These are phyloP conservation scores for Coprinopsis cinerea DNA, from an alignment of 768 basidiomycete species.

Conservation along the genomic window DNA sequence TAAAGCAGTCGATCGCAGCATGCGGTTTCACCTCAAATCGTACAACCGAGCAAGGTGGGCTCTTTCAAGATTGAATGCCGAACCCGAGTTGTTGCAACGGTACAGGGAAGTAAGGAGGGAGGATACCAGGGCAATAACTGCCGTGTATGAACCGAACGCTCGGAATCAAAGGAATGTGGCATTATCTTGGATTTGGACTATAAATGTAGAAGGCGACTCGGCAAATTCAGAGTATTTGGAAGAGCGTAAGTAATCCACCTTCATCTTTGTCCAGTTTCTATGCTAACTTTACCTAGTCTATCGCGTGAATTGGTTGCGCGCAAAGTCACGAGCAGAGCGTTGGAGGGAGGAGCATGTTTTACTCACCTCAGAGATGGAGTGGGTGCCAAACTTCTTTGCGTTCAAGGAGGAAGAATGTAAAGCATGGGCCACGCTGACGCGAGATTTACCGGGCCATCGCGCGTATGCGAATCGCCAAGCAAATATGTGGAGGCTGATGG, in stretches of 20 bases:
- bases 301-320: constrained; percentile 3
- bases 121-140: constrained; percentile 4
- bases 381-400: not conserved
- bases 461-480: no score
- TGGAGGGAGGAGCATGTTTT: not conserved
- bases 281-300: no score
- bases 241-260: no score
- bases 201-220: not conserved
- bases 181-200: constrained; percentile 3
- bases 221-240: not conserved
- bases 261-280: no score
- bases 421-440: no score
- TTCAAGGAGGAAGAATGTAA: no score
- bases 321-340: not conserved
- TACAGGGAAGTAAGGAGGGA: not conserved
- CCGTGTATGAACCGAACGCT: not conserved
- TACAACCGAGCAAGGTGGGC: not conserved
- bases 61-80: not conserved
- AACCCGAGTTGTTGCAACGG: not conserved
- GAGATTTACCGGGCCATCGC: no score
- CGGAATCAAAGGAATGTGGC: not conserved
- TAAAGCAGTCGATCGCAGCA: not conserved
- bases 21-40: not conserved
- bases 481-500: no score
- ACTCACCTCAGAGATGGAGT: not conserved